Percentiles rank a stretch among this genome's conserved stretches.
Evolutionary conservation across 2,329 filamentous ascomycete genomes (phyloP).

Genomic region (Cercospora canescens): DNA sequence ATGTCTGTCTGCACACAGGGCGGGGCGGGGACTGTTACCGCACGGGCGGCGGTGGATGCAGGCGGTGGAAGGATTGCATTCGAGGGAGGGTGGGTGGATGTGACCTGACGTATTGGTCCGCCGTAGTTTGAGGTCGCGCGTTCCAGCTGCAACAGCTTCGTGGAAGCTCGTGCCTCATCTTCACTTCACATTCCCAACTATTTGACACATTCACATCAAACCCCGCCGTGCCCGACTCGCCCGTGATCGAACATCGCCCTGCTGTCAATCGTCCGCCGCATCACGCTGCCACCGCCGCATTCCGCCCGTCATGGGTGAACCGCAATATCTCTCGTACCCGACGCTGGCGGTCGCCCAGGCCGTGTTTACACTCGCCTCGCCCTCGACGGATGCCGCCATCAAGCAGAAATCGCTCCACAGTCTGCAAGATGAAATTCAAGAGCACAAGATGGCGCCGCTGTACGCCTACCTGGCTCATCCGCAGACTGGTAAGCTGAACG

Average conservation of each 20-base stretch:
- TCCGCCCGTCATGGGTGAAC: constrained; percentile 63
- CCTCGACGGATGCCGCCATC: constrained; percentile 64
- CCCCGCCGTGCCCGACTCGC: background rate
- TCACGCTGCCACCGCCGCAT: background rate
- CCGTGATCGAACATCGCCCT: background rate
- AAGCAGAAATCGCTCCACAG: constrained; percentile 72
- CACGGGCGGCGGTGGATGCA: background rate
- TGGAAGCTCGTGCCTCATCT: constrained; percentile 1
- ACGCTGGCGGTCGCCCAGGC: constrained; percentile 79
- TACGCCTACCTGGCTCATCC: constrained; percentile 84
- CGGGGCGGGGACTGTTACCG: background rate
- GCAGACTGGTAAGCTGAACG: constrained; percentile 78
- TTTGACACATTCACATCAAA: background rate
- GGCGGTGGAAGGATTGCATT: background rate
- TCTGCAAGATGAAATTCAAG: constrained; percentile 77
- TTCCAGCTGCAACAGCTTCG: background rate
- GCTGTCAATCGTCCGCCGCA: background rate
- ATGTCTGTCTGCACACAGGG: constrained; percentile 6
- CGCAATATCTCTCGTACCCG: constrained; percentile 83
- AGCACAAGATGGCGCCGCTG: constrained; percentile 84
- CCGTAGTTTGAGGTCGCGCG: background rate
- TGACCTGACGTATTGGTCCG: background rate
- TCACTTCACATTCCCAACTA: background rate
- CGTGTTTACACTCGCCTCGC: constrained; percentile 83
- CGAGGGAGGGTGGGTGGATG: background rate